These are phyloP conservation scores for Dothideomycetes sp. DNA, from an alignment of 2,329 filamentous ascomycete species.

Conservation along the genomic window DNA sequence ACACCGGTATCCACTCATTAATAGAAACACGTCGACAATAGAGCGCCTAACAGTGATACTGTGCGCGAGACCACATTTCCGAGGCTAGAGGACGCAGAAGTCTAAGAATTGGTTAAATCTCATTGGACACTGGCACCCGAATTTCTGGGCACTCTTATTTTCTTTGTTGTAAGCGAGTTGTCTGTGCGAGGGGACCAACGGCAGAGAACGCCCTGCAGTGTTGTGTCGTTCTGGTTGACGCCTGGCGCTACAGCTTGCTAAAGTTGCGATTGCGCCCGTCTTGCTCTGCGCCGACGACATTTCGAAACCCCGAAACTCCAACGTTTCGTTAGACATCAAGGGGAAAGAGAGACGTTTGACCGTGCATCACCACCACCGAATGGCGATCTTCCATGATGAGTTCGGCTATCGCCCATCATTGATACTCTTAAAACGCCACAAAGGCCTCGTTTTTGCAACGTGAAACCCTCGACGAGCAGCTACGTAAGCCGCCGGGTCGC, in stretches of 20 bases:
- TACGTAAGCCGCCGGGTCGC: conserved; percentile 9
- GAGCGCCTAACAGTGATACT: conserved; percentile 9
- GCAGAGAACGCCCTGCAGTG: neutral
- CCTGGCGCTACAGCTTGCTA: conserved; percentile 8
- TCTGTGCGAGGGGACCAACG: conserved; percentile 1
- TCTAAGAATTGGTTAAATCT: conserved; percentile 1
- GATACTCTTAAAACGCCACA: conserved; percentile 13
- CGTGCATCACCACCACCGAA: conserved; percentile 12
- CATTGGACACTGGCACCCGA: conserved; percentile 7
- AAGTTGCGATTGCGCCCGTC: no score
- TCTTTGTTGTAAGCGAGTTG: conserved; percentile 7
- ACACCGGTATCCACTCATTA: neutral
- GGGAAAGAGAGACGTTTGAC: no score
- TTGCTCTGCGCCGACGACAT: no score
- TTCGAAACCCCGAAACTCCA: no score
- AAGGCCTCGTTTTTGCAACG: conserved; percentile 3
- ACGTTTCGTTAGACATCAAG: no score
- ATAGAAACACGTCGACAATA: conserved; percentile 1
- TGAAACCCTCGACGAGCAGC: conserved; percentile 4
- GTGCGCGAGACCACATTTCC: no score
- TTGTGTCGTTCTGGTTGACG: conserved; percentile 5
- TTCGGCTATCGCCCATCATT: conserved; percentile 13
- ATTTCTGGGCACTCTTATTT: conserved; percentile 1
- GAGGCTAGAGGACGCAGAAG: conserved; percentile 2
- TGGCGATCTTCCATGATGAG: conserved; percentile 11